A percentile compares a stretch with the other conserved stretches of the same genome.
phyloP scores from a whole-genome alignment of 352 stramenopile species.

The Pythium monospermum region DNA sequence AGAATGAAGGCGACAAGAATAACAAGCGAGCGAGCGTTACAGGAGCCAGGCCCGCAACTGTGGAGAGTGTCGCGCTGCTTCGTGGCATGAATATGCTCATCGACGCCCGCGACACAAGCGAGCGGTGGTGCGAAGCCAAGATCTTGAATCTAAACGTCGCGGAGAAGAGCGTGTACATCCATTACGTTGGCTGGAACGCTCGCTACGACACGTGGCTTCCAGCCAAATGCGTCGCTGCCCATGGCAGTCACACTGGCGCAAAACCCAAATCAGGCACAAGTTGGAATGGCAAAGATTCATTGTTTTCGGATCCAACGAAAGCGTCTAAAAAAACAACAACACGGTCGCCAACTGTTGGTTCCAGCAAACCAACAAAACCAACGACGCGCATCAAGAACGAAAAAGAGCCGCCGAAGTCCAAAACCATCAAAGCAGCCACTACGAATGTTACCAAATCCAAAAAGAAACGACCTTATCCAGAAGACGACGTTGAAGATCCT shows the following conservation, averaged over 20 bases:
- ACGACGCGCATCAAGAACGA: background rate
- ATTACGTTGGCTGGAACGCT: slow-evolving; percentile 78
- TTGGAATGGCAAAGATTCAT: slow-evolving; percentile 42
- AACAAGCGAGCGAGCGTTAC: slow-evolving; percentile 26
- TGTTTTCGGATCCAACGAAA: slow-evolving; percentile 11
- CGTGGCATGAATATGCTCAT: slow-evolving; percentile 45
- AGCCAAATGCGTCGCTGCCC: slow-evolving; percentile 36
- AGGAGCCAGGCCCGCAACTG: background rate
- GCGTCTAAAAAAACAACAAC: no score
- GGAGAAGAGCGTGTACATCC: slow-evolving; percentile 40
- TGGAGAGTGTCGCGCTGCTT: background rate
- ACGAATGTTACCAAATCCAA: no score
- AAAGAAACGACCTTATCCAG: background rate
- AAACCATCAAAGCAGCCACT: background rate
- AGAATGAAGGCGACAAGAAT: slow-evolving; percentile 11
- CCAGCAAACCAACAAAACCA: slow-evolving; percentile 10
- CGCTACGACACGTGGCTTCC: slow-evolving; percentile 63
- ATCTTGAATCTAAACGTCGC: slow-evolving; percentile 41
- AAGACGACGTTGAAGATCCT: background rate
- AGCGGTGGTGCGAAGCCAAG: slow-evolving; percentile 60
- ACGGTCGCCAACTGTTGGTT: background rate
- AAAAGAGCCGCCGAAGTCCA: background rate
- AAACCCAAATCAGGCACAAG: slow-evolving; percentile 28
- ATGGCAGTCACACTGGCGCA: slow-evolving; percentile 39
- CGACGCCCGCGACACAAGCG: slow-evolving; percentile 46